Conservation (phyloP, 2,329 filamentous ascomycete genomes). For the Cladorrhinum sp. region DNA sequence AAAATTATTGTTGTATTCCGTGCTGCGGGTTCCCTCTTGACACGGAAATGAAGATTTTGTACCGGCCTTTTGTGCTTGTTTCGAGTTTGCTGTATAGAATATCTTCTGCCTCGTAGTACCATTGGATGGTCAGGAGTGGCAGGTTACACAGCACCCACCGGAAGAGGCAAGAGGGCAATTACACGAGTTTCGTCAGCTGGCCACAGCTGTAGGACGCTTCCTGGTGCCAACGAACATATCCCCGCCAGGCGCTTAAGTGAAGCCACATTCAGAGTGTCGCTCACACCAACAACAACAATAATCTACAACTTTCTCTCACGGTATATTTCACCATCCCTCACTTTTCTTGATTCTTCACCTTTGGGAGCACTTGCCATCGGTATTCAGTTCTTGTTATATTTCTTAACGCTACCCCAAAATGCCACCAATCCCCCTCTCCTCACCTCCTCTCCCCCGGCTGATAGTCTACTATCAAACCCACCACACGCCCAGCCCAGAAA, state of each 20-base stretch:
- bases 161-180: neutral
- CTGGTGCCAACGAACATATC: neutral
- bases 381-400: too few species aligned
- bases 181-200: neutral
- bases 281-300: too few species aligned
- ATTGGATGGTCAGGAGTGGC: too few species aligned
- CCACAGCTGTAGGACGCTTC: neutral
- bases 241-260: neutral
- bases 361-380: too few species aligned
- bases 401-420: conserved; percentile 19
- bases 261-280: neutral
- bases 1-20: too few species aligned
- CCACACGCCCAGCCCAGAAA: conserved; percentile 34
- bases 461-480: conserved; percentile 43
- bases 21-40: too few species aligned
- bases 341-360: neutral
- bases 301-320: too few species aligned
- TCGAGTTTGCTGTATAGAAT: too few species aligned
- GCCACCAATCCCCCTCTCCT: conserved; percentile 29
- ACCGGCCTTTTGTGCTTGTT: too few species aligned
- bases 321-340: neutral
- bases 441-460: conserved; percentile 29
- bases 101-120: too few species aligned
- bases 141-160: neutral
- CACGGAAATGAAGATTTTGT: too few species aligned